A percentile compares a stretch with the other conserved stretches of the same genome.
phyloP scores from a whole-genome alignment of 2,329 filamentous ascomycete genomes.

The Purpureocillium takamizusanense region DNA sequence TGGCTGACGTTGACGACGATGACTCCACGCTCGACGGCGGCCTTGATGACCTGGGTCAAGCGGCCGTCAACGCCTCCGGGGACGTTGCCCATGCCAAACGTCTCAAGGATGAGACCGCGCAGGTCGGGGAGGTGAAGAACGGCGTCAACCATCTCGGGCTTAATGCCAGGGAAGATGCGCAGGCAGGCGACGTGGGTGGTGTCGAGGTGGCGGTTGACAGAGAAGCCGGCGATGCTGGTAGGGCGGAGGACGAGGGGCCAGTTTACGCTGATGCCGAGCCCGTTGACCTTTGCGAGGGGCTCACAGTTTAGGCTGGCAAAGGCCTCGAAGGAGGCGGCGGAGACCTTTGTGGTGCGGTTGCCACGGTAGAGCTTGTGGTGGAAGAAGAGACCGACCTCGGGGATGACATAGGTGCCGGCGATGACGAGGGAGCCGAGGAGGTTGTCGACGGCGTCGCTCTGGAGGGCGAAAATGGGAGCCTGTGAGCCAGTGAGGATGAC shows the following conservation, averaged over 20 bases:
- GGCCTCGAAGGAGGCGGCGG: constrained; percentile 75
- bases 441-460: constrained; percentile 88
- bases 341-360: constrained; percentile 81
- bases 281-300: constrained; percentile 73
- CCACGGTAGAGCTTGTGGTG: constrained; percentile 84
- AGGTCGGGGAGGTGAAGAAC: constrained; percentile 70
- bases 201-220: constrained; percentile 65
- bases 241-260: constrained; percentile 72
- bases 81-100: constrained; percentile 87
- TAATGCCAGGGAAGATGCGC: constrained; percentile 86
- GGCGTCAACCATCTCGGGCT: constrained; percentile 84
- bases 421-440: constrained; percentile 81
- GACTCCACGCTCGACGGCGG: constrained; percentile 70
- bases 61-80: constrained; percentile 73
- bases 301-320: constrained; percentile 84
- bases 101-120: constrained; percentile 77
- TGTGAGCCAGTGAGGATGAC: constrained; percentile 79
- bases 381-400: constrained; percentile 90
- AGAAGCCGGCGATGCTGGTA: constrained; percentile 64
- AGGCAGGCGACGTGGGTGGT: constrained; percentile 85
- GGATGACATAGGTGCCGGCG: constrained; percentile 85
- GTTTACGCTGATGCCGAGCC: constrained; percentile 69
- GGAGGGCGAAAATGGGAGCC: constrained; percentile 81
- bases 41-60: constrained; percentile 67
- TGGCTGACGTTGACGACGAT: constrained; percentile 89